Evolutionary conservation across 1,139 yeast species (phyloP), one percentile per base, ranked within the genome.

Genomic region (Pichia sorboxylosa): DNA sequence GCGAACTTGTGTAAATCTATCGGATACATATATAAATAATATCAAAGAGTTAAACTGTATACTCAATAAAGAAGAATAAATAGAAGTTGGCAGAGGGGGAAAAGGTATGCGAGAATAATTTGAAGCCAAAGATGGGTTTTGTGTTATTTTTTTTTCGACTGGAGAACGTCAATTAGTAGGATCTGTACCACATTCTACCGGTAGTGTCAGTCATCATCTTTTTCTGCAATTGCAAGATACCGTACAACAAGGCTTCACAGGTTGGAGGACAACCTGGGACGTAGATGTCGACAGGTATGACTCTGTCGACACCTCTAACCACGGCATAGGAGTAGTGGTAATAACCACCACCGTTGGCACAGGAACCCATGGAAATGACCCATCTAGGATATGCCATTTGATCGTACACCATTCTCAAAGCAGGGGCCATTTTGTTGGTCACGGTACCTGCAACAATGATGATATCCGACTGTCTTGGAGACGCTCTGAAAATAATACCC

Each of bases 181-280:
- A 35, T 63, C 90, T 73, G 66, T 81, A 81, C 93, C 93, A 81
- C 68, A 81, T 68, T 58, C 94, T 69, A 41, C 90, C 80, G 46
- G 79, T 73, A 58, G 77, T 75, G 42, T 80, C 76, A 55, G 70
- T 70, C 71, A 82, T 71, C 85, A 81, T 82, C 68, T 82, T 83
- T 75, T 79, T 80, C 59, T 82, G 94, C 51, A 83, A 66, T 60
- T 79, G 87, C 68, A 82, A 79, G 27, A 83, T 78, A 40, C 94
- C 94, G 56, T 82, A 83, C 84, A 83, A 73, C 59, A 83, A 74
- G 7, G 94, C 94, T 61, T 83, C 94, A 34, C 87, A 69, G 19
- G 94, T 80, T 32, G 94, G 94, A 17, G 94, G 94, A 61, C 94
- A 83, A 8, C 94, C 94, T 14, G 94, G 94, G 31, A 83, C 94